Conservation (phyloP, 805 yeast species). For the Saccharomycopsis fermentans region DNA sequence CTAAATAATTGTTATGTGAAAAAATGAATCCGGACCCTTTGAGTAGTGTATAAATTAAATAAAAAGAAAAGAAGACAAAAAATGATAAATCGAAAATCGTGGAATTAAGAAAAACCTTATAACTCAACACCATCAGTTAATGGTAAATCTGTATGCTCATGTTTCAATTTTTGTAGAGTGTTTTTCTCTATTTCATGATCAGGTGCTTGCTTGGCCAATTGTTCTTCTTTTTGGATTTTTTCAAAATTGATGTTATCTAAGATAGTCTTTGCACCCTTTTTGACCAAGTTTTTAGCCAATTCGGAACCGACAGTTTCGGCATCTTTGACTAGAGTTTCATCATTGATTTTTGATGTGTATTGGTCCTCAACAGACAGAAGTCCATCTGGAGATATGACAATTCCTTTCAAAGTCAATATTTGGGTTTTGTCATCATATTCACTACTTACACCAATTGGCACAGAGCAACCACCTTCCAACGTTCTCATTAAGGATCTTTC, state of each 20-base stretch:
- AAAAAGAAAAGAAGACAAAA: not conserved
- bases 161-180: constrained; percentile 16
- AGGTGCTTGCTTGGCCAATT: constrained; percentile 15
- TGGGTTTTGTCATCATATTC: constrained; percentile 35
- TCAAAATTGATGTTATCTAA: constrained; percentile 71
- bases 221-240: constrained; percentile 31
- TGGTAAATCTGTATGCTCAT: constrained; percentile 18
- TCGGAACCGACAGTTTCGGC: constrained; percentile 61
- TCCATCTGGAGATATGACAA: constrained; percentile 84
- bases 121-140: constrained; percentile 15
- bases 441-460: constrained; percentile 89
- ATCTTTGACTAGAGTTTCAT: constrained; percentile 39
- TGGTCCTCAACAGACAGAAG: constrained; percentile 51
- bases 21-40: not conserved
- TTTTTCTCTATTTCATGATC: constrained; percentile 14
- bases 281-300: constrained; percentile 57
- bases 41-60: not conserved
- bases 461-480: constrained; percentile 96
- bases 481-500: constrained; percentile 82
- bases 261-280: constrained; percentile 73
- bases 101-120: not conserved
- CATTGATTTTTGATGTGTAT: constrained; percentile 23
- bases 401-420: constrained; percentile 47
- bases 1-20: not conserved
- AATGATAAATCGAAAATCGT: not conserved